Evolutionary conservation across 164 flowering plant species (phyloP).

Genomic region (Piper longum): DNA sequence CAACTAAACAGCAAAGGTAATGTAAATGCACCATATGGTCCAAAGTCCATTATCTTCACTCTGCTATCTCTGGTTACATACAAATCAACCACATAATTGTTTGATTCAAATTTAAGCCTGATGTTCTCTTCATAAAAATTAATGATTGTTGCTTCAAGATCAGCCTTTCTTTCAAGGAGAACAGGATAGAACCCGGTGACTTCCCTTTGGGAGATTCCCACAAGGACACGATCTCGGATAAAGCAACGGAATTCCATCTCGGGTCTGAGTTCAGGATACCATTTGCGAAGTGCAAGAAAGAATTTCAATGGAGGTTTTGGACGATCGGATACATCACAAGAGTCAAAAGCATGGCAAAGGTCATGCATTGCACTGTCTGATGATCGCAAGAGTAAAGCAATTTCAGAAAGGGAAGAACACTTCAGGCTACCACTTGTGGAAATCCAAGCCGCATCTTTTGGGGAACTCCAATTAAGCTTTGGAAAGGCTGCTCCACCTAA

Average conservation of each 20-base stretch:
- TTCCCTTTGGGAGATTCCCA: conserved; percentile 82
- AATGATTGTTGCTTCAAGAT: conserved; percentile 23
- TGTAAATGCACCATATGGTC: conserved; percentile 76
- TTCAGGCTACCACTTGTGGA: conserved; percentile 53
- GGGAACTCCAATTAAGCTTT: conserved; percentile 92
- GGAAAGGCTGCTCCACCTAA: conserved; percentile 85
- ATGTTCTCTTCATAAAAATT: conserved; percentile 40
- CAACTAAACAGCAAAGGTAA: conserved; percentile 64
- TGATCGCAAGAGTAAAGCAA: conserved; percentile 57
- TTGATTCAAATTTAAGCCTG: conserved; percentile 37
- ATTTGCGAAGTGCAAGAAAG: conserved; percentile 76
- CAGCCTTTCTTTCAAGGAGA: conserved; percentile 35
- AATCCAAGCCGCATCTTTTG: conserved; percentile 90
- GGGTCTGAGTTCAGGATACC: conserved; percentile 59
- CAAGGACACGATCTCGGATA: conserved; percentile 26
- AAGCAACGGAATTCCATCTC: conserved; percentile 96
- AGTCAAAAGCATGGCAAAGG: conserved; percentile 73
- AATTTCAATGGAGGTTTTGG: conserved; percentile 41
- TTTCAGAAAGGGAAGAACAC: conserved; percentile 69
- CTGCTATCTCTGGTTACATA: conserved; percentile 50
- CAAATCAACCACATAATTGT: conserved; percentile 66
- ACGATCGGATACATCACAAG: conserved; percentile 39
- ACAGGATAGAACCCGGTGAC: conserved; percentile 69
- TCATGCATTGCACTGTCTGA: conserved; percentile 77
- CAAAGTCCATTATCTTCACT: conserved; percentile 78